Conservation (phyloP, 2,329 filamentous ascomycete species). For the Eutypa lata region DNA sequence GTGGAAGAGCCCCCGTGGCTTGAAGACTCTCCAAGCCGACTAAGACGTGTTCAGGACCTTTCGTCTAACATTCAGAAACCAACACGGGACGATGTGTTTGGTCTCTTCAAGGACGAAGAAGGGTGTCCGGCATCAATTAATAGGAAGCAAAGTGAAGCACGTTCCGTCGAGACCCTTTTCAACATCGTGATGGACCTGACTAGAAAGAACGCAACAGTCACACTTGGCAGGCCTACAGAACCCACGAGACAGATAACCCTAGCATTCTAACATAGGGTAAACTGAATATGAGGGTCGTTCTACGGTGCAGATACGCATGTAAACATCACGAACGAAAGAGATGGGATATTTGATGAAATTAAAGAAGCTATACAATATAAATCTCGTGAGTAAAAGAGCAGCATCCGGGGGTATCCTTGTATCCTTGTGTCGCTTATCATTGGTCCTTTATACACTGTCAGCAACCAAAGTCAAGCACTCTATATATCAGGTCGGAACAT, state of each 20-base stretch:
- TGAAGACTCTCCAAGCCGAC: slow-evolving; percentile 23
- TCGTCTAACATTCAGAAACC: slow-evolving; percentile 9
- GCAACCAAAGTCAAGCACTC: too few relatives aligned
- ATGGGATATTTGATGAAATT: too few relatives aligned
- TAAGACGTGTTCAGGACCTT: slow-evolving; percentile 23
- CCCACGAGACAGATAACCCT: slow-evolving; percentile 14
- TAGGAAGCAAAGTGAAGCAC: slow-evolving; percentile 17
- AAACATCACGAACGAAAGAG: not conserved
- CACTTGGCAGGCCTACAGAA: slow-evolving; percentile 29
- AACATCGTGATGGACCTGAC: slow-evolving; percentile 30
- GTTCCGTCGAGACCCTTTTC: slow-evolving; percentile 27
- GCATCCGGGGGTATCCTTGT: too few relatives aligned
- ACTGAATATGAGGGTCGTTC: too few relatives aligned
- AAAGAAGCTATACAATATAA: too few relatives aligned
- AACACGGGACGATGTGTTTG: slow-evolving; percentile 13
- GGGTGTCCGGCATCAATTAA: slow-evolving; percentile 28
- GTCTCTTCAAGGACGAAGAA: slow-evolving; percentile 25
- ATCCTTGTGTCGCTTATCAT: too few relatives aligned
- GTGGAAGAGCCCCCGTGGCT: slow-evolving; percentile 30
- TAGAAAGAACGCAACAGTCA: slow-evolving; percentile 21
- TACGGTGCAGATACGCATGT: too few relatives aligned
- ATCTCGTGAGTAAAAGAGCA: too few relatives aligned
- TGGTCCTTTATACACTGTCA: too few relatives aligned
- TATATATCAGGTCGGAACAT: too few relatives aligned
- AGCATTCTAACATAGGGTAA: slow-evolving; percentile 13